Evolutionary conservation across 73 alveolate genomes (phyloP), one percentile per base, ranked within the genome.

Genomic region (Tetrahymena malaccensis): DNA sequence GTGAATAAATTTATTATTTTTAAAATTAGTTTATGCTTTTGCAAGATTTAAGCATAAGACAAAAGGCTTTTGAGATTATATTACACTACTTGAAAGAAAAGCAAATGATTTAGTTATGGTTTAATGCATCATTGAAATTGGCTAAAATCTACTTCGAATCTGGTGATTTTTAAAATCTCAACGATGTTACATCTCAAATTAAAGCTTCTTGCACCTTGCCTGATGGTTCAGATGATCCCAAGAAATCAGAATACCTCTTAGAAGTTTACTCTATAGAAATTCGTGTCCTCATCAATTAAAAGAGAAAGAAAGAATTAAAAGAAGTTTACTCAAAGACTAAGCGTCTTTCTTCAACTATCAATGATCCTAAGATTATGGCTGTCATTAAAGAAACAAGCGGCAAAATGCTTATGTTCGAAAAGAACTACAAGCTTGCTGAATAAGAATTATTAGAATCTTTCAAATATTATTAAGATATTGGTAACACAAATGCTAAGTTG

Each of bases 321-420:
- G 94, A 57, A 21, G 94, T 97, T 58, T 97, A 97, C 94, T 96
- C 97, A 4, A 70, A 97, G 58, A 96, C 99, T 21, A 83, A 55
- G 43, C 94, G 94, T 43, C 97, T 97, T n/a, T 96, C 94, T n/a
- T 95, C 99, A n/a, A 98, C 96, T 21, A 97, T 97, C 94, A 96
- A 97, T 83, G 98, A 97, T 43, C 99, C 99, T 22, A 96, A 98
- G 94, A 97, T 97, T 11, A 94, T 95, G 85, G 99, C 98, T 21
- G 97, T 97, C 70, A 96, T 97, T 50, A 97, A 96, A 94, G 99
- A 97, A 94, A 84, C 96, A 89, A 98, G 99, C 3, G 98, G 99
- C n/a, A 97, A 96, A 94, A 97, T 97, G 98, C 96, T 94, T 93
- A 96, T 97, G 98, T 95, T 94, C 35, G 99, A 97, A 94, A 97